Conservation (phyloP, 192 early-diverging fungal species). For the Chytriomyces hyalinus region DNA sequence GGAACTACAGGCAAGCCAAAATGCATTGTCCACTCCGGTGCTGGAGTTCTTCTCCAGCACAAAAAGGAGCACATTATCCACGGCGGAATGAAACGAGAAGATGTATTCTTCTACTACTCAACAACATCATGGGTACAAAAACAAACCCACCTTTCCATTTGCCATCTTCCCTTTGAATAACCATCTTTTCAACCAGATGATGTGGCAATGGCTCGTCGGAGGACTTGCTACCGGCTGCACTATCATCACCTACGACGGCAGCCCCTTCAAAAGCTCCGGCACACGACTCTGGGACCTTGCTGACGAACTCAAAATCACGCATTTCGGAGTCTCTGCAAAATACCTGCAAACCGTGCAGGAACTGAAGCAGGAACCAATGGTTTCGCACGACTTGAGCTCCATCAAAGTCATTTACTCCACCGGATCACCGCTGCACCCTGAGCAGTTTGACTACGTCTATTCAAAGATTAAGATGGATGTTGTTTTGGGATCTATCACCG, state of each 20-base stretch:
- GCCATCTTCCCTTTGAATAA: constrained; percentile 55
- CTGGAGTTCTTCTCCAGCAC: constrained; percentile 89
- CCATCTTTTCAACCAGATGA: constrained; percentile 76
- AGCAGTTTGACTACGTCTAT: constrained; percentile 93
- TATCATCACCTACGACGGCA: constrained; percentile 90
- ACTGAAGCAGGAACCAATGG: constrained; percentile 62
- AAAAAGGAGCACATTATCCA: constrained; percentile 94
- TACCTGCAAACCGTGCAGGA: constrained; percentile 92
- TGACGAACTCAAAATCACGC: constrained; percentile 79
- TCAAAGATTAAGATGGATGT: constrained; percentile 81
- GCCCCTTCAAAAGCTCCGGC: constrained; percentile 86
- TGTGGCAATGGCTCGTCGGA: constrained; percentile 98
- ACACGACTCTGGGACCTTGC: constrained; percentile 77
- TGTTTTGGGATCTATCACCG: constrained; percentile 89
- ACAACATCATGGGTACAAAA: constrained; percentile 46
- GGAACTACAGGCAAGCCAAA: constrained; percentile 95
- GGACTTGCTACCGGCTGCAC: constrained; percentile 77
- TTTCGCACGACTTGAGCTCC: constrained; percentile 58
- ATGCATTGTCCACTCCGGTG: constrained; percentile 93
- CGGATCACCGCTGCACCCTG: constrained; percentile 91
- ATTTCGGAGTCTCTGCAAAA: constrained; percentile 94
- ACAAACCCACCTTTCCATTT: not conserved
- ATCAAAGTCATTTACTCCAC: constrained; percentile 89
- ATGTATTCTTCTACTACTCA: constrained; percentile 82
- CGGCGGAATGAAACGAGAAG: constrained; percentile 72